These are phyloP conservation scores for Trichoderma asperellum DNA, from an alignment of 2,329 filamentous ascomycete genomes.

Conservation along the genomic window DNA sequence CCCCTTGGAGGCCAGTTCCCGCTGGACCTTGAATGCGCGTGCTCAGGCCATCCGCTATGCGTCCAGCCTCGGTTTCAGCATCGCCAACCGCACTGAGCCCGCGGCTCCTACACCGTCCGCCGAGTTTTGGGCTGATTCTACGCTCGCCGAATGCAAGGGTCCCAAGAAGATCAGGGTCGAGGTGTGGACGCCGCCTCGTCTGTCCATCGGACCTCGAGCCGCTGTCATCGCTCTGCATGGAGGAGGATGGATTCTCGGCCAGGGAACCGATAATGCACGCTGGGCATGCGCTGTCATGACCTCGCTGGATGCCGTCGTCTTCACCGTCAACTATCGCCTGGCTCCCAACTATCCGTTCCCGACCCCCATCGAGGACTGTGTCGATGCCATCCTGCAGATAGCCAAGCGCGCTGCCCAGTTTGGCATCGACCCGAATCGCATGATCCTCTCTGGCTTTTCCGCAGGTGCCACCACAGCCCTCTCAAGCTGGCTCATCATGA, in stretches of 20 bases:
- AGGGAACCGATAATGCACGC: constrained; percentile 64
- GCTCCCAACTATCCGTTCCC: constrained; percentile 68
- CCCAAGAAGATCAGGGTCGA: constrained; percentile 51
- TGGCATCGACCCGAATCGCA: constrained; percentile 57
- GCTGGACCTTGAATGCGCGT: constrained; percentile 49
- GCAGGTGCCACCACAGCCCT: constrained; percentile 62
- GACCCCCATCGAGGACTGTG: constrained; percentile 66
- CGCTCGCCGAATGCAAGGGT: constrained; percentile 44
- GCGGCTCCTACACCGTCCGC: constrained; percentile 45
- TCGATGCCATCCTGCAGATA: constrained; percentile 66
- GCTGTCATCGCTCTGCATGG: constrained; percentile 70
- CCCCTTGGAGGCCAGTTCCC: constrained; percentile 48
- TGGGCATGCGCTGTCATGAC: constrained; percentile 60
- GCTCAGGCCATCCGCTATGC: constrained; percentile 51
- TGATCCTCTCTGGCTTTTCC: constrained; percentile 67
- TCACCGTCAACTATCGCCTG: constrained; percentile 70
- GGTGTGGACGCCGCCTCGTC: constrained; percentile 49
- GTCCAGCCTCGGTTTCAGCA: constrained; percentile 49
- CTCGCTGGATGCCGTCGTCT: constrained; percentile 59
- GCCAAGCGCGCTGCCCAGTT: constrained; percentile 59
- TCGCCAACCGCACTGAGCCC: constrained; percentile 48
- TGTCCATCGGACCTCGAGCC: constrained; percentile 47
- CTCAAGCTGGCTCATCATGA: constrained; percentile 51
- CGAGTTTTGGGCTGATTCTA: constrained; percentile 50
- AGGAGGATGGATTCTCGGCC: constrained; percentile 67